Evolutionary conservation across 768 basidiomycete genomes (phyloP), one percentile per base, ranked within the genome.

Genomic region (Agaricus blazei): DNA sequence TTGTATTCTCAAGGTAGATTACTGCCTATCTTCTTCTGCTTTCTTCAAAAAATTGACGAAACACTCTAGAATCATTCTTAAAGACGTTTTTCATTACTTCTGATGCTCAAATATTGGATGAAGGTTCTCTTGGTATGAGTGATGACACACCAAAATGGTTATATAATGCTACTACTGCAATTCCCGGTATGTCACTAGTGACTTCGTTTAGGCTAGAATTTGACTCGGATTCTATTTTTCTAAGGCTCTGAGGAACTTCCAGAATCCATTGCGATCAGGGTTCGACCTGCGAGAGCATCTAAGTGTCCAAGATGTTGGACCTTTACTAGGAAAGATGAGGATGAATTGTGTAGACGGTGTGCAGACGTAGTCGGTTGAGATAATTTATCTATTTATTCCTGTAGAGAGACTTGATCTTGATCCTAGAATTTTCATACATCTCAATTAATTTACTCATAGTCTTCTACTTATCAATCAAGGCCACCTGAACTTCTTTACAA

Each of bases 281-380:
- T 90, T n/a, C 74, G 76, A 15, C 87, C 90, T 14, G 81, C 91
- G 9, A 70, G 68, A 3, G 58, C 69, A 50, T 64, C 73, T 19
- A 95, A 96, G 67, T 98, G 96, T 66, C 90, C 93, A 24, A 81
- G 95, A 14, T 98, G 96, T 68, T 97, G 95, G 93, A 87, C 83
- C 4, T 87, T 78, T 65, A 85, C 83, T 2, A 76, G 86, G 12
- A 60, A 66, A 9, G 66, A 73, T 40, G 67, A 73, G 11, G 77
- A 84, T 15, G 64, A 66, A 9, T 67, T 95, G 11, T 96, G 94
- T 68, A 57, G 57, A 19, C 78, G 94, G 60, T 97, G 94, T 58
- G 60, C 51, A 38, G 60, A 59, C 7, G 70, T 70, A 23, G 38
- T 72, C 27, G 37, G 24, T 41, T 48, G 12, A 23, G 34, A 11